These are phyloP conservation scores for Penicillium maclennaniae DNA, from an alignment of 495 filamentous ascomycete genomes.

Conservation along the genomic window DNA sequence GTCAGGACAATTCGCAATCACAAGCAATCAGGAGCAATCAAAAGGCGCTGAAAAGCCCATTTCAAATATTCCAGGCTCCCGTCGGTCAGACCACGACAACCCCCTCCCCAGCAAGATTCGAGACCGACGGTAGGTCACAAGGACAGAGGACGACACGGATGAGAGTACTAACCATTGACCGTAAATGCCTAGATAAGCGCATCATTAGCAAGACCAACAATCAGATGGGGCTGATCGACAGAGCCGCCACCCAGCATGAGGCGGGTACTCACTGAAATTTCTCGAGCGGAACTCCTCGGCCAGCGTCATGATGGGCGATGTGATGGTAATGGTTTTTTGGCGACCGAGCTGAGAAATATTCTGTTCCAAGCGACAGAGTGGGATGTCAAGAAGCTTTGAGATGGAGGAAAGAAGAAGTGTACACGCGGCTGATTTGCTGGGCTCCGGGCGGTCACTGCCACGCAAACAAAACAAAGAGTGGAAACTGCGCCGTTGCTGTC, in stretches of 20 bases:
- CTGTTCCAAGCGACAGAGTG: constrained; percentile 4
- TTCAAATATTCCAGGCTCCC: not conserved
- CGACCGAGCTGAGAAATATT: constrained; percentile 7
- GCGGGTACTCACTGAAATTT: constrained; percentile 84
- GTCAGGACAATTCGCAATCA: constrained; percentile 3
- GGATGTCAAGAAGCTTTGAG: constrained; percentile 1
- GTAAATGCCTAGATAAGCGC: constrained; percentile 76
- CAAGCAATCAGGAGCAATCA: not conserved
- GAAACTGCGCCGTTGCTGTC: constrained; percentile 8
- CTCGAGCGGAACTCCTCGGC: constrained; percentile 80
- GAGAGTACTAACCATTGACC: constrained; percentile 84
- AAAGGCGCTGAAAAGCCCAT: not conserved
- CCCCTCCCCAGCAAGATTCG: not conserved
- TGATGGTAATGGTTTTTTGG: not conserved
- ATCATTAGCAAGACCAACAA: constrained; percentile 28
- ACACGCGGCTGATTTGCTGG: constrained; percentile 23
- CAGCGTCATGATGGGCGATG: constrained; percentile 44
- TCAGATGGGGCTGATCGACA: constrained; percentile 19
- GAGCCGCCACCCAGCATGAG: constrained; percentile 11
- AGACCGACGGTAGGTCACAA: not conserved
- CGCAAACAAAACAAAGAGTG: constrained; percentile 26
- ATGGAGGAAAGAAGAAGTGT: constrained; percentile 14
- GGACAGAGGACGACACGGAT: not conserved
- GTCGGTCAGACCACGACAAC: not conserved
- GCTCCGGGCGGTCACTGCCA: constrained; percentile 23